phyloP scores from a whole-genome alignment of 169 alveolate species.

The Cryptosporidium sp. region DNA sequence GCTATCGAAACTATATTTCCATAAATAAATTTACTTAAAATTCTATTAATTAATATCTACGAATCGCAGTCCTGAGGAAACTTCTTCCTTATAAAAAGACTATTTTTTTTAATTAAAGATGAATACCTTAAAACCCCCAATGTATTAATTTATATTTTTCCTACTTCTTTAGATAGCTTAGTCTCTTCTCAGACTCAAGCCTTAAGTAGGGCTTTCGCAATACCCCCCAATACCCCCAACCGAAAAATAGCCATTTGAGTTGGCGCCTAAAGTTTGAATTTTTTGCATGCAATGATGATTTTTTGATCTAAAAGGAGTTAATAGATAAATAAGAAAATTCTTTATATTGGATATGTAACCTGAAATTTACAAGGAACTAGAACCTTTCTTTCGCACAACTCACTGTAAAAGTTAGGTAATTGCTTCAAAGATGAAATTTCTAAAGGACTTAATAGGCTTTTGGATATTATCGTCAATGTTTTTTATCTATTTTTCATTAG shows the following conservation, averaged over 20 bases:
- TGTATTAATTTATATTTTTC: background rate
- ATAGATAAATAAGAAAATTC: slow-evolving; percentile 22
- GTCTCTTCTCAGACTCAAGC: slow-evolving; percentile 13
- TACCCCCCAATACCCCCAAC: slow-evolving; percentile 46
- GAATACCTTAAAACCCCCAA: background rate
- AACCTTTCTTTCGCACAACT: background rate
- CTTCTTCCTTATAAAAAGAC: background rate
- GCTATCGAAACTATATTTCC: background rate
- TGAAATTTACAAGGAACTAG: background rate
- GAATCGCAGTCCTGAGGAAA: background rate
- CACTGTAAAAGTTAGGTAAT: background rate
- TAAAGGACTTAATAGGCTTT: background rate
- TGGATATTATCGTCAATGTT: background rate
- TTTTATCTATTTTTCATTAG: background rate
- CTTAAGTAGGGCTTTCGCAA: background rate
- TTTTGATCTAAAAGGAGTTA: slow-evolving; percentile 64
- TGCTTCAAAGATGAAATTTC: background rate
- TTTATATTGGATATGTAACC: slow-evolving; percentile 36
- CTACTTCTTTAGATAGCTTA: background rate
- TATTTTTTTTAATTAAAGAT: background rate
- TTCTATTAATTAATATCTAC: background rate
- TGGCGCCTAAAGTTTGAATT: slow-evolving; percentile 40
- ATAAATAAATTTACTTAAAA: background rate
- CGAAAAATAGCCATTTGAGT: background rate
- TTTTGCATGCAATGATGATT: slow-evolving; percentile 31